These are phyloP conservation scores for Chlamydomonas incerta DNA, from an alignment of 139 green algal genomes.

Conservation along the genomic window DNA sequence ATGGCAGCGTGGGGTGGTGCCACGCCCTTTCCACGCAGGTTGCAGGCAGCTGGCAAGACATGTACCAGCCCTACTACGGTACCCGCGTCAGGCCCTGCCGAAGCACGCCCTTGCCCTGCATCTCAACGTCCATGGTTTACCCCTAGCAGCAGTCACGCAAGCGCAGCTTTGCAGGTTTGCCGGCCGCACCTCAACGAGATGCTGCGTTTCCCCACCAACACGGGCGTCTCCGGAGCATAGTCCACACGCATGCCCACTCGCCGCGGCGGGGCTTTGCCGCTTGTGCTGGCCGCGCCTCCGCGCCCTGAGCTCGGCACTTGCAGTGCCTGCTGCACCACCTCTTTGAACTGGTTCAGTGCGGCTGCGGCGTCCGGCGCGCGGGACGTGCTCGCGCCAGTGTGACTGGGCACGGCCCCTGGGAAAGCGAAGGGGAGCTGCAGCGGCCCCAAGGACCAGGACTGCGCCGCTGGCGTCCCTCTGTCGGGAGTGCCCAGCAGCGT, in stretches of 20 bases:
- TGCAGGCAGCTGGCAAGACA: too few relatives aligned
- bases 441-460: conserved; percentile 18
- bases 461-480: neutral
- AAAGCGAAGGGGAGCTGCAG: neutral
- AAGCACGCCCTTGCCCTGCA: too few relatives aligned
- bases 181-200: neutral
- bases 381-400: neutral
- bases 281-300: conserved; percentile 14
- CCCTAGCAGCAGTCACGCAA: too few relatives aligned
- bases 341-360: neutral
- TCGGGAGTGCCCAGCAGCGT: neutral
- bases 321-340: neutral
- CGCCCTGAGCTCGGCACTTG: neutral
- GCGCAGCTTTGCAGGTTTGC: too few relatives aligned
- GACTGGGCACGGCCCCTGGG: too few relatives aligned
- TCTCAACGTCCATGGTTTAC: too few relatives aligned
- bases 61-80: too few relatives aligned
- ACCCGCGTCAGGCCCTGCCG: too few relatives aligned
- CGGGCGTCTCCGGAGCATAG: conserved; percentile 8
- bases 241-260: neutral
- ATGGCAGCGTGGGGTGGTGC: too few relatives aligned
- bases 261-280: neutral
- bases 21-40: too few relatives aligned
- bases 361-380: neutral
- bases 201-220: conserved; percentile 23